These are phyloP conservation scores for Lyophyllum shimeji DNA, from an alignment of 768 basidiomycete genomes.

Conservation along the genomic window DNA sequence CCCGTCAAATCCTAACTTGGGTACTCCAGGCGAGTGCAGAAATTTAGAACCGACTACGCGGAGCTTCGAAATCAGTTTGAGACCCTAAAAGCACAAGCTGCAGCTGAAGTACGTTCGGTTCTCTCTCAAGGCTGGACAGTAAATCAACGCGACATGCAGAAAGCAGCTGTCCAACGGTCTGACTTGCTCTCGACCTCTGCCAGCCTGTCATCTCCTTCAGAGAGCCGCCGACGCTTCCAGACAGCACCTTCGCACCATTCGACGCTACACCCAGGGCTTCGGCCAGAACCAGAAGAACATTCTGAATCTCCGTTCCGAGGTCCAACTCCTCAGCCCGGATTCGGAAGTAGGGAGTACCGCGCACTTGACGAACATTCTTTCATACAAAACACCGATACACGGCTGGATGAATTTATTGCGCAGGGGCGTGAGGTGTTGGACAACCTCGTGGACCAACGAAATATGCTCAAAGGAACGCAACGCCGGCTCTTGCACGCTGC, in stretches of 20 bases:
- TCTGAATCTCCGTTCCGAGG: slow-evolving; percentile 87
- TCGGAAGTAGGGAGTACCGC: slow-evolving; percentile 65
- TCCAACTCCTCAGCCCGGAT: slow-evolving; percentile 52
- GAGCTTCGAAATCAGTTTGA: slow-evolving; percentile 87
- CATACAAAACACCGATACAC: slow-evolving; percentile 75
- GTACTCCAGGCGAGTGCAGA: slow-evolving; percentile 77
- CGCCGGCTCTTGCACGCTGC: slow-evolving; percentile 84
- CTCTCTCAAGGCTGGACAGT: background rate
- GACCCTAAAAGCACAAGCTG: slow-evolving; percentile 60
- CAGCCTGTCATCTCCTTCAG: slow-evolving; percentile 42
- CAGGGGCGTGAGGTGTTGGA: slow-evolving; percentile 92
- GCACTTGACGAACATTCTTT: slow-evolving; percentile 90
- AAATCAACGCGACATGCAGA: slow-evolving; percentile 36
- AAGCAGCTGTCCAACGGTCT: slow-evolving; percentile 54
- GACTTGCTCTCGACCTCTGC: slow-evolving; percentile 60
- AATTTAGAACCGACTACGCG: slow-evolving; percentile 84
- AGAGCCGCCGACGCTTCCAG: slow-evolving; percentile 69
- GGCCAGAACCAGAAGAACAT: slow-evolving; percentile 45
- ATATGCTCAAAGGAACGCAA: slow-evolving; percentile 94
- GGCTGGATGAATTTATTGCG: slow-evolving; percentile 87
- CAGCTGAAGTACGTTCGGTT: slow-evolving; percentile 39
- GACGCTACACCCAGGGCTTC: slow-evolving; percentile 53
- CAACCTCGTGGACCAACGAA: slow-evolving; percentile 89
- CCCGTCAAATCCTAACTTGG: background rate
- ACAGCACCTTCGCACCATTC: slow-evolving; percentile 41